Conservation (phyloP, 2,329 filamentous ascomycete genomes). For the Fusarium siculi region DNA sequence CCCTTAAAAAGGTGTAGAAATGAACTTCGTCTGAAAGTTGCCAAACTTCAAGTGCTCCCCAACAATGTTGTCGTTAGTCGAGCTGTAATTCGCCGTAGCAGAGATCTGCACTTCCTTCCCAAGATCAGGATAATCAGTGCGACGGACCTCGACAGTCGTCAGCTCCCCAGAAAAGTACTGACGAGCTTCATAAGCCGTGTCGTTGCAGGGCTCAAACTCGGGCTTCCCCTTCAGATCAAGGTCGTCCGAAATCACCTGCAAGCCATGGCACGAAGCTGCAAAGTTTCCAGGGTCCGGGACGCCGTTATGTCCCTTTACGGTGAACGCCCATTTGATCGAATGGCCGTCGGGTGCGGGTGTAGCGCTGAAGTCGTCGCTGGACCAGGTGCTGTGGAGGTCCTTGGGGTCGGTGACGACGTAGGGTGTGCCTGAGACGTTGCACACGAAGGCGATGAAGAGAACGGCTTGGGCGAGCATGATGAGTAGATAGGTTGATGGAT, state of each 20-base stretch:
- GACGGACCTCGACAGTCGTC: background rate
- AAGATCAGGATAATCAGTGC: background rate
- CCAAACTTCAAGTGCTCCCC: background rate
- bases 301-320: background rate
- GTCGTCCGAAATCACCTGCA: background rate
- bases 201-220: background rate
- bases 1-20: accelerated
- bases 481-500: background rate
- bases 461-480: background rate
- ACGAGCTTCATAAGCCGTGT: background rate
- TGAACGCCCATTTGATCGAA: background rate
- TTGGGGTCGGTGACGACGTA: background rate
- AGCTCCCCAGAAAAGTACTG: background rate
- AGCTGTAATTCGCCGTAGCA: background rate
- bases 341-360: background rate
- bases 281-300: background rate
- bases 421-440: background rate
- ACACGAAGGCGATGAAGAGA: background rate
- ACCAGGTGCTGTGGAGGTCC: background rate
- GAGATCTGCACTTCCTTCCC: background rate
- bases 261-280: background rate
- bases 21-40: background rate
- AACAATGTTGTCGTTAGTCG: background rate
- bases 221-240: background rate
- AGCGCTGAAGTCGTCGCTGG: background rate